Evolutionary conservation across 2,329 filamentous ascomycete genomes (phyloP).

Genomic region (Hymenoscyphus repandus): DNA sequence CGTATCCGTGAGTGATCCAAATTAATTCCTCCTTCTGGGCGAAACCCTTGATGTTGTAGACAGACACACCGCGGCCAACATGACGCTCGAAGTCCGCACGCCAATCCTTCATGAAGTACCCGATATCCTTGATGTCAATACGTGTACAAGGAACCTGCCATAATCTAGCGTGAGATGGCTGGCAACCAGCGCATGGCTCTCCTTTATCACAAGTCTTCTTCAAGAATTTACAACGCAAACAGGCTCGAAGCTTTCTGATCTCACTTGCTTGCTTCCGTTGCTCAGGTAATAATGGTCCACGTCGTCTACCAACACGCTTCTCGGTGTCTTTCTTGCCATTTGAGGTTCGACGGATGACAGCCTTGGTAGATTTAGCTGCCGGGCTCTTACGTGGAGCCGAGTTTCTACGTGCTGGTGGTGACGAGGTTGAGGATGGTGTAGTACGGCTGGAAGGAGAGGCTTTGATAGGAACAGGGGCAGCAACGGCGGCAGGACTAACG

Average conservation of each 20-base stretch:
- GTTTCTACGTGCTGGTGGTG: slow-evolving; percentile 61
- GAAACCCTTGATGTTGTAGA: slow-evolving; percentile 91
- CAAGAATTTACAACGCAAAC: slow-evolving; percentile 93
- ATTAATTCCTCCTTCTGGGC: slow-evolving; percentile 62
- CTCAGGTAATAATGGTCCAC: slow-evolving; percentile 84
- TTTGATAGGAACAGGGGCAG: slow-evolving; percentile 66
- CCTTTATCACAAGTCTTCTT: slow-evolving; percentile 99
- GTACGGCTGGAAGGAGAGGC: slow-evolving; percentile 54
- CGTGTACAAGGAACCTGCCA: slow-evolving; percentile 98
- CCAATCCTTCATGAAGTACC: slow-evolving; percentile 99
- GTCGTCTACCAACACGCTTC: slow-evolving; percentile 89
- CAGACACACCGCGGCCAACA: slow-evolving; percentile 77
- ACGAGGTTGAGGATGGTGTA: slow-evolving; percentile 55
- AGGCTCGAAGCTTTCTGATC: slow-evolving; percentile 90
- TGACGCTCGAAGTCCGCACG: slow-evolving; percentile 95
- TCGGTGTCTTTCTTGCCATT: slow-evolving; percentile 75
- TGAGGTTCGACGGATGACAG: slow-evolving; percentile 75
- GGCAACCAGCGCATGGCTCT: slow-evolving; percentile 90
- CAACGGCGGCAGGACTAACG: slow-evolving; percentile 63
- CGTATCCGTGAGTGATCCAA: slow-evolving; percentile 96
- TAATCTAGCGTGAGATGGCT: slow-evolving; percentile 88
- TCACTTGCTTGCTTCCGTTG: slow-evolving; percentile 95
- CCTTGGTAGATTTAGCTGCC: slow-evolving; percentile 72
- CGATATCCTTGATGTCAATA: slow-evolving; percentile 98
- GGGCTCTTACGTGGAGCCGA: slow-evolving; percentile 60